A percentile compares a stretch with the other conserved stretches of the same genome.
phyloP scores from a whole-genome alignment of 2,329 filamentous ascomycete species.

The Orbilia javanica region DNA sequence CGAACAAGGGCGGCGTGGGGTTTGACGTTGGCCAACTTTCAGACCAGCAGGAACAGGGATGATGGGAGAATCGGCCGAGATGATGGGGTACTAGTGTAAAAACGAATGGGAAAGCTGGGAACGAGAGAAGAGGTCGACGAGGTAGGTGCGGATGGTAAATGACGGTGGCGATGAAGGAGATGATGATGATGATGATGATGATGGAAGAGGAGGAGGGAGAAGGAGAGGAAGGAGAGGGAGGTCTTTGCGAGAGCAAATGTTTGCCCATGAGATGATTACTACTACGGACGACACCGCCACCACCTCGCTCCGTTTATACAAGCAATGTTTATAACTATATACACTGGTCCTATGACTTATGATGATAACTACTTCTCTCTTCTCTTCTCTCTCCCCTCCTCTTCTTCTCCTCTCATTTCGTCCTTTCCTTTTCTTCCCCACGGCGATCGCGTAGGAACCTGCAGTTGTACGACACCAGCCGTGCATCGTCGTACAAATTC shows the following conservation, averaged over 20 bases:
- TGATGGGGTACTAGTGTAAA: slow-evolving; percentile 2
- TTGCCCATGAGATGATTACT: no score
- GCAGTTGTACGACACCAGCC: slow-evolving; percentile 2
- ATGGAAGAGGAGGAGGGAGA: neutral
- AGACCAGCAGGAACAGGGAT: slow-evolving; percentile 2
- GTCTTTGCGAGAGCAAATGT: neutral
- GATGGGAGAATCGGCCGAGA: slow-evolving; percentile 47
- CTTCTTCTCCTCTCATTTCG: neutral
- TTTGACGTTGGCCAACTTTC: slow-evolving; percentile 23
- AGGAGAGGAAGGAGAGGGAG: neutral
- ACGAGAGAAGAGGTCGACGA: neutral
- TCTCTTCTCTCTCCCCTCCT: neutral
- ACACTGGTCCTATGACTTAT: no score
- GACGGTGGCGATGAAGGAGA: slow-evolving; percentile 1
- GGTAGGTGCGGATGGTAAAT: no score
- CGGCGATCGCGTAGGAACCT: neutral
- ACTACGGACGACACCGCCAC: no score
- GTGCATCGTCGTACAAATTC: slow-evolving; percentile 4
- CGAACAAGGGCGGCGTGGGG: slow-evolving; percentile 25
- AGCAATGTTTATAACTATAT: no score
- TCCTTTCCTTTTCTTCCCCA: neutral
- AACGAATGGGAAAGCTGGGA: slow-evolving; percentile 31
- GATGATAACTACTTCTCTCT: neutral
- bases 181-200: neutral
- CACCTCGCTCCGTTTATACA: no score